Evolutionary conservation across 129 eudicot species (phyloP).

Genomic region (Tagetes erecta): DNA sequence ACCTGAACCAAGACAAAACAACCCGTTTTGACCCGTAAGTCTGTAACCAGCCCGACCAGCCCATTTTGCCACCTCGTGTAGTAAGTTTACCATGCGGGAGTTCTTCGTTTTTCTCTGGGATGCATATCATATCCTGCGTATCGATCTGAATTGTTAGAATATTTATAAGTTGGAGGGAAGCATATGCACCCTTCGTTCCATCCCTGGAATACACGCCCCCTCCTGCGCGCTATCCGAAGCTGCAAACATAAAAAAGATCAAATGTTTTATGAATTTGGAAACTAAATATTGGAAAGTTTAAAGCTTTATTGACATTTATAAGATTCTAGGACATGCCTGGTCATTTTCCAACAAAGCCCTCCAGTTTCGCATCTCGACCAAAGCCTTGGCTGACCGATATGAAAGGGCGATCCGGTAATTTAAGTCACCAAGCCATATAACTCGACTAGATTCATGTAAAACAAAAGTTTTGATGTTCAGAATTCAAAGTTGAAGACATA

Average conservation of each 20-base stretch:
- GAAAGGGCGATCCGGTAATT: slow-evolving; percentile 86
- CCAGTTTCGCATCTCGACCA: slow-evolving; percentile 94
- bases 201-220: slow-evolving; percentile 79
- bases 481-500: neutral
- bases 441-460: slow-evolving; percentile 56
- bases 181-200: slow-evolving; percentile 92
- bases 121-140: slow-evolving; percentile 89
- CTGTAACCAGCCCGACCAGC: neutral
- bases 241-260: slow-evolving; percentile 29
- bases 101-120: slow-evolving; percentile 82
- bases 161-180: slow-evolving; percentile 97
- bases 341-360: slow-evolving; percentile 80
- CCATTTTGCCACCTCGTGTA: neutral
- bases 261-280: neutral
- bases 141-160: slow-evolving; percentile 85
- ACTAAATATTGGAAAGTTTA: neutral
- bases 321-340: slow-evolving; percentile 55
- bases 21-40: neutral
- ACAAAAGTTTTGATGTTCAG: slow-evolving; percentile 16
- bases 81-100: slow-evolving; percentile 90
- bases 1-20: neutral
- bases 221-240: slow-evolving; percentile 73
- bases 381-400: slow-evolving; percentile 80
- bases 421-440: slow-evolving; percentile 97
- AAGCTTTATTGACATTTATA: neutral